Conservation (phyloP, 805 yeast species). For the Candida peoriensis region DNA sequence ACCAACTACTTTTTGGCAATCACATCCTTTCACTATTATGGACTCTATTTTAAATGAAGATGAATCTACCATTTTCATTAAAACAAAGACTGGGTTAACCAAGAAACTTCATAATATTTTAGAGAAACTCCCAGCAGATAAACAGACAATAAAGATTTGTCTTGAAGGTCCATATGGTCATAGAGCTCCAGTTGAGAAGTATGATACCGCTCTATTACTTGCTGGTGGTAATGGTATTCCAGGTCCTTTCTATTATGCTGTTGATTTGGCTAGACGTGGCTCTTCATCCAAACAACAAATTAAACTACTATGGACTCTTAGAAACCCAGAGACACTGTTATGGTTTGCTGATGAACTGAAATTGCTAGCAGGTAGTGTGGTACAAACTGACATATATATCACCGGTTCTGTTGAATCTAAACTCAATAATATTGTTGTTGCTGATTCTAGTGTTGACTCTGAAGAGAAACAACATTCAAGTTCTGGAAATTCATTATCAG, state of each 20-base stretch:
- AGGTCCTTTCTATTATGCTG: constrained; percentile 38
- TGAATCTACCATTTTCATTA: constrained; percentile 33
- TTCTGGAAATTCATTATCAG: too few relatives aligned
- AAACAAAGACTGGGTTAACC: constrained; percentile 51
- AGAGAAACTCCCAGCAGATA: constrained; percentile 25
- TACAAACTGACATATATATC: constrained; percentile 31
- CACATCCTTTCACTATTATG: constrained; percentile 63
- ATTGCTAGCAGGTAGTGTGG: constrained; percentile 21
- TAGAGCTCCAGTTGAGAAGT: constrained; percentile 30
- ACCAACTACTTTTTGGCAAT: constrained; percentile 50
- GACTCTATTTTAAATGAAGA: constrained; percentile 32
- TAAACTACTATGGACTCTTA: constrained; percentile 57
- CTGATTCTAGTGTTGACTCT: too few relatives aligned
- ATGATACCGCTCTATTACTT: constrained; percentile 33
- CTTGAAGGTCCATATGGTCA: constrained; percentile 61
- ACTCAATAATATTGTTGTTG: constrained; percentile 1
- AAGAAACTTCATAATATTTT: constrained; percentile 32
- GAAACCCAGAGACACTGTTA: constrained; percentile 42
- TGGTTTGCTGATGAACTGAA: constrained; percentile 45
- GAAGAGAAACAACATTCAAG: too few relatives aligned
- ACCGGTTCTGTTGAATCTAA: constrained; percentile 32
- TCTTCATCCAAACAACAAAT: constrained; percentile 25
- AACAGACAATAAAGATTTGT: constrained; percentile 26
- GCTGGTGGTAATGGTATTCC: constrained; percentile 50
- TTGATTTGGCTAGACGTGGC: constrained; percentile 19